Base-by-base conservation (phyloP, 2,329 filamentous ascomycete genomes). In the Diplodia corticola region DNA sequence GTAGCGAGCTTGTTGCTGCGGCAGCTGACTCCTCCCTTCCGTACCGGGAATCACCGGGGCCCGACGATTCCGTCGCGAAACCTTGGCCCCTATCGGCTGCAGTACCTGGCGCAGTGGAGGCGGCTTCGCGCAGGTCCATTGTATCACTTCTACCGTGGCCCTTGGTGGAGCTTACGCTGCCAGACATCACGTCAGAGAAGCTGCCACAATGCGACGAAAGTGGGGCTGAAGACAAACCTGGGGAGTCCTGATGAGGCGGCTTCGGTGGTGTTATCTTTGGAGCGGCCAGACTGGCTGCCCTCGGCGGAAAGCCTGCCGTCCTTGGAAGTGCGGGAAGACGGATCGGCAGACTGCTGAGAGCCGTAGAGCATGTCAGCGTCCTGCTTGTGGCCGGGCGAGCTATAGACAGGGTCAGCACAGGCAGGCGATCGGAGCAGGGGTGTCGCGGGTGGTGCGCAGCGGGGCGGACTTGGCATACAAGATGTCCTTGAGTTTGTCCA, bases 401-500 rank as follows among this genome's bases (percentile, higher is more conserved):
- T 75, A 48, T 24, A 7, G 17, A n/a, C 20, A 33, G 20, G 48
- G 44, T 66, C 26, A 63, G 63, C 33, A 49, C 17, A 57, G 26
- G 28, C 20, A 22, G 20, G 50, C 24, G 22, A 59, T 26, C 37
- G 37, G 13, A 12, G 55, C 33, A 46, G 55, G 37, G 35, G 54
- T 22, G 37, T 9, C 1, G 37, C 54, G 35, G 40, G 40, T 33
- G 57, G 33, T 60, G 17, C 40, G 48, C 44, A 57, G n/a, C 26
- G 15, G 24, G 15, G 63, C 17, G 17, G 33, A 20, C 24, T 50
- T 12, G 24, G 70, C 78, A 69, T 70, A 80, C 79, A 82, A 71
- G 63, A 81, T 72, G 69, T 74, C 76, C 76, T 81, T 81, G 65
- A 82, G 70, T 73, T 80, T 80, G 66, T 81, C 76, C 80, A 82